Percentiles rank a stretch among this genome's conserved stretches.
phyloP scores from a whole-genome alignment of 352 stramenopile species.

The Stramenopiles sp. region DNA sequence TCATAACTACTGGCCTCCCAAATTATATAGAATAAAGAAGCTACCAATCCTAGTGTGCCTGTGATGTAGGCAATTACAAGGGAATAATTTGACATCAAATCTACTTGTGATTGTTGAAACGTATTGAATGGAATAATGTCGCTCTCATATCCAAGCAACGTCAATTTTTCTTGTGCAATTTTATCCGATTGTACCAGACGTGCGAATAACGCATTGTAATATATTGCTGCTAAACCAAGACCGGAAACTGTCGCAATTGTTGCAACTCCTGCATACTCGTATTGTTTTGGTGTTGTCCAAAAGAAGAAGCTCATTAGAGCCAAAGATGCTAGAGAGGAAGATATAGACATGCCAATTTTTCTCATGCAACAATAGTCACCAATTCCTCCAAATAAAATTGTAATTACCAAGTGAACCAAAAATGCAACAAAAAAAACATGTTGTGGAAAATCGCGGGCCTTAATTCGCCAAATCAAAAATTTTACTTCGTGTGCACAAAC shows the following conservation, averaged over 20 bases:
- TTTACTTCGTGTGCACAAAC: background rate
- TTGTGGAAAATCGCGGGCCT: background rate
- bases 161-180: background rate
- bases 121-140: background rate
- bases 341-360: background rate
- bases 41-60: background rate
- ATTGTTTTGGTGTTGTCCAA: background rate
- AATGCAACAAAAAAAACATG: background rate
- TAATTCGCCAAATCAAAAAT: background rate
- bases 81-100: background rate
- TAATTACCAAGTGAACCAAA: background rate
- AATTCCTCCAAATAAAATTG: background rate
- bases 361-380: slow-evolving; percentile 5
- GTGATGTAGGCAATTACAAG: background rate
- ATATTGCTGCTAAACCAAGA: background rate
- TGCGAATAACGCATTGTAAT: background rate
- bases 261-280: background rate
- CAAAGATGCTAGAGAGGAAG: background rate
- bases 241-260: background rate
- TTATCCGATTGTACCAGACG: background rate
- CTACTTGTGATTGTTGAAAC: background rate
- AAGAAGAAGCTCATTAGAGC: background rate
- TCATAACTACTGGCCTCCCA: background rate
- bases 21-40: background rate
- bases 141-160: background rate